These are phyloP conservation scores for Prinsepia uniflora DNA, from an alignment of 306 rosid species.

Conservation along the genomic window DNA sequence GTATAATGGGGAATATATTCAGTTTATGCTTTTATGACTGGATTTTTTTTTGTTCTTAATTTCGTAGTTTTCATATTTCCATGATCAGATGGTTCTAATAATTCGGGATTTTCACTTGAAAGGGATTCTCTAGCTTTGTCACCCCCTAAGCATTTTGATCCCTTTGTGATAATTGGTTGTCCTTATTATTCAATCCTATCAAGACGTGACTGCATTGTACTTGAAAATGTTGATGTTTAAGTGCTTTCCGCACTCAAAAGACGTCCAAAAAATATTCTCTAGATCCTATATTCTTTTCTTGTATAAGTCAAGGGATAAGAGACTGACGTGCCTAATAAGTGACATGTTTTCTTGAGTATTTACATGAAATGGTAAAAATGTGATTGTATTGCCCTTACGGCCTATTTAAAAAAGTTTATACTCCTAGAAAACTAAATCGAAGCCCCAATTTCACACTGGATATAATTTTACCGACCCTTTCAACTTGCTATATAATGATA, in stretches of 20 bases:
- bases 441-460: no score
- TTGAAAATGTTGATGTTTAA: background rate
- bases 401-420: no score
- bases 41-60: background rate
- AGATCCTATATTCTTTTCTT: background rate
- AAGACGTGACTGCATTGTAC: slow-evolving; percentile 4
- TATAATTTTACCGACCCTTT: no score
- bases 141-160: background rate
- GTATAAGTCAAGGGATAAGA: no score
- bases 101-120: background rate
- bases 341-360: no score
- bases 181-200: background rate
- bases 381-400: no score
- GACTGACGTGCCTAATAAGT: no score
- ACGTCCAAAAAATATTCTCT: background rate
- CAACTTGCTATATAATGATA: no score
- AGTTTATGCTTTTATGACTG: background rate
- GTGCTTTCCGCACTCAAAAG: background rate
- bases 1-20: slow-evolving; percentile 26
- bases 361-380: no score
- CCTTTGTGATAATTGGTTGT: background rate
- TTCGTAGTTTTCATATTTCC: background rate
- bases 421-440: no score
- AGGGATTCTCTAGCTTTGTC: background rate
- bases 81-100: background rate